phyloP scores from a whole-genome alignment of 1,284 basidiomycete species.

The Melampsora americana region DNA sequence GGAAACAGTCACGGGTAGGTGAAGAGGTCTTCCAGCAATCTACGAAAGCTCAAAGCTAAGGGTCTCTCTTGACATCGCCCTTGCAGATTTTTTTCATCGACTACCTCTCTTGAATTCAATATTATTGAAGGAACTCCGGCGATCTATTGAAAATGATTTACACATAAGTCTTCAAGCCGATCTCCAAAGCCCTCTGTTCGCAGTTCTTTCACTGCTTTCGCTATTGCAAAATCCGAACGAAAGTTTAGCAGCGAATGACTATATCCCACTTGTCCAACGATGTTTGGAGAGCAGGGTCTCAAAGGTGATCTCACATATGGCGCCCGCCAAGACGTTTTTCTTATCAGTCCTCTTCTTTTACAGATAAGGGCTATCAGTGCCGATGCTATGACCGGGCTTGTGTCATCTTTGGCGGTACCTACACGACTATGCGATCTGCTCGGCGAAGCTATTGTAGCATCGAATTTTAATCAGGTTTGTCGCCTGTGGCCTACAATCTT shows the following conservation, averaged over 20 bases:
- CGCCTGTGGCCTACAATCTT: not conserved
- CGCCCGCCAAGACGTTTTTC: not conserved
- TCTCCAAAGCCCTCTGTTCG: constrained; percentile 34
- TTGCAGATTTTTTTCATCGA: constrained; percentile 33
- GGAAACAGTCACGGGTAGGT: constrained; percentile 36
- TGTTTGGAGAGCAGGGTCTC: constrained; percentile 34
- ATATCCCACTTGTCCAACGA: constrained; percentile 18
- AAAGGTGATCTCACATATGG: constrained; percentile 14
- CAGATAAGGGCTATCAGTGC: constrained; percentile 41
- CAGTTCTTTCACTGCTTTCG: constrained; percentile 29
- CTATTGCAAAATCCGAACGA: constrained; percentile 29
- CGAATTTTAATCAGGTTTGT: constrained; percentile 17
- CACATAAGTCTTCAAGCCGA: constrained; percentile 9
- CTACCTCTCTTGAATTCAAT: constrained; percentile 24
- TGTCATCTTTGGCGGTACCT: constrained; percentile 14
- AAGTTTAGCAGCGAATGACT: constrained; percentile 11
- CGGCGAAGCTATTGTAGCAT: not conserved
- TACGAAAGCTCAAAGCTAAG: not conserved
- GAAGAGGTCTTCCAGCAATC: not conserved
- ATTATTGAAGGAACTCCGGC: constrained; percentile 28
- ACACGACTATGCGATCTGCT: constrained; percentile 19
- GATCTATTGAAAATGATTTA: constrained; percentile 20
- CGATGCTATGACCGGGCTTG: constrained; percentile 38
- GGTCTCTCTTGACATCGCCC: not conserved
- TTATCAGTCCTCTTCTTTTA: not conserved